Percentiles rank a stretch among this genome's conserved stretches.
phyloP scores from a whole-genome alignment of 257 asterid genomes.

The Hygrophila difformis region DNA sequence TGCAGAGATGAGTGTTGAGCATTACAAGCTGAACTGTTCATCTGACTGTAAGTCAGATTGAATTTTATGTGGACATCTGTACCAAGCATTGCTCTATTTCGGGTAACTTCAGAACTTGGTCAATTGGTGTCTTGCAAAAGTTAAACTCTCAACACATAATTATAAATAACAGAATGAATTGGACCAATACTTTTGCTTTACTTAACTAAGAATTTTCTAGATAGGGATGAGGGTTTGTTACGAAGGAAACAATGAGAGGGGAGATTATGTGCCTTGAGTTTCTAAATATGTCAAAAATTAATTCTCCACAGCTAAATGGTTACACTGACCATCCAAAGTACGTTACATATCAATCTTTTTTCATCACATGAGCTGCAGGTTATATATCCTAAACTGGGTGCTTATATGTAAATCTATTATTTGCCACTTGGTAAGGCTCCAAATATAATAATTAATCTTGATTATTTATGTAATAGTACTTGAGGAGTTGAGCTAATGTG shows the following conservation, averaged over 20 bases:
- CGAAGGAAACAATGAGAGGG: background rate
- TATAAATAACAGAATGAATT: constrained; percentile 10
- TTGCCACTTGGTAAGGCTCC: too few relatives aligned
- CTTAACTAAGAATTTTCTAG: constrained; percentile 12
- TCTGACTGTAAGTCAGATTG: constrained; percentile 50
- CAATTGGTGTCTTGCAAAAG: constrained; percentile 52
- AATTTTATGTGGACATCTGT: constrained; percentile 47
- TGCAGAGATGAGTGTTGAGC: constrained; percentile 59
- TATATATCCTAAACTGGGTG: too few relatives aligned
- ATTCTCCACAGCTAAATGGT: background rate
- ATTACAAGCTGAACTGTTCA: constrained; percentile 52
- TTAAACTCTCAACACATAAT: constrained; percentile 26
- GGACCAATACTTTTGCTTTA: constrained; percentile 19
- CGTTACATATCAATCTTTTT: background rate
- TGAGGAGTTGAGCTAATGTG: too few relatives aligned
- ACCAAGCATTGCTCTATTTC: constrained; percentile 54
- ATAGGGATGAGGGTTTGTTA: constrained; percentile 9
- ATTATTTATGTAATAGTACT: too few relatives aligned
- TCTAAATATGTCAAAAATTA: background rate
- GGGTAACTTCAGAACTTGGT: constrained; percentile 88
- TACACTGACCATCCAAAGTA: background rate
- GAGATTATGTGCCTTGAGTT: constrained; percentile 7
- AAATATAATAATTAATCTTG: too few relatives aligned
- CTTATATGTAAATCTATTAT: too few relatives aligned
- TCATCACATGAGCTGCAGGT: too few relatives aligned